These are phyloP conservation scores for Neoarthrinium moseri DNA, from an alignment of 2,329 filamentous ascomycete species.

Conservation along the genomic window DNA sequence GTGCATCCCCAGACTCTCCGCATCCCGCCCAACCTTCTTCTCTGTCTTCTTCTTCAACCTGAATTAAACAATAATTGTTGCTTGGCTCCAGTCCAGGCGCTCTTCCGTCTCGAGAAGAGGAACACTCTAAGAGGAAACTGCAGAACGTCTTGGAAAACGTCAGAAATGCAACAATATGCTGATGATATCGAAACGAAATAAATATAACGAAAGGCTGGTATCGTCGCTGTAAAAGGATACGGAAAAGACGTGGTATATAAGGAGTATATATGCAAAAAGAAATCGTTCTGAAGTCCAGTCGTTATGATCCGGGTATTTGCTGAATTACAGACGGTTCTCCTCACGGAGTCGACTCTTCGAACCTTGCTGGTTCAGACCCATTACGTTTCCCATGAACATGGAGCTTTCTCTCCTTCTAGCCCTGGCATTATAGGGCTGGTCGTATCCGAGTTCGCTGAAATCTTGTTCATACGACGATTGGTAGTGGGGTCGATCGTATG, in stretches of 20 bases:
- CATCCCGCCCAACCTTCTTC: neutral
- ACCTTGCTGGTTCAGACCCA: slow-evolving; percentile 47
- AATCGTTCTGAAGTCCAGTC: neutral
- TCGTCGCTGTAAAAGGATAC: slow-evolving; percentile 2
- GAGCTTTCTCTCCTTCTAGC: slow-evolving; percentile 58
- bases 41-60: neutral
- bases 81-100: slow-evolving; percentile 5
- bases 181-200: slow-evolving; percentile 1
- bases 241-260: slow-evolving; percentile 4
- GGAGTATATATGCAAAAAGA: neutral
- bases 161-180: slow-evolving; percentile 2
- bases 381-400: slow-evolving; percentile 51
- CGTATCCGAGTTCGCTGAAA: slow-evolving; percentile 29
- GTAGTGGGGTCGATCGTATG: slow-evolving; percentile 38
- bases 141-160: neutral
- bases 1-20: neutral
- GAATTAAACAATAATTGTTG: slow-evolving; percentile 2
- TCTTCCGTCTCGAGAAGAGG: neutral
- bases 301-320: neutral
- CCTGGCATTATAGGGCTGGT: slow-evolving; percentile 36
- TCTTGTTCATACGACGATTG: slow-evolving; percentile 27
- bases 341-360: slow-evolving; percentile 55
- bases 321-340: slow-evolving; percentile 43
- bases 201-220: slow-evolving; percentile 3
- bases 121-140: neutral